Evolutionary conservation across 495 filamentous ascomycete species (phyloP).

Genomic region (Aspergillus campestris): DNA sequence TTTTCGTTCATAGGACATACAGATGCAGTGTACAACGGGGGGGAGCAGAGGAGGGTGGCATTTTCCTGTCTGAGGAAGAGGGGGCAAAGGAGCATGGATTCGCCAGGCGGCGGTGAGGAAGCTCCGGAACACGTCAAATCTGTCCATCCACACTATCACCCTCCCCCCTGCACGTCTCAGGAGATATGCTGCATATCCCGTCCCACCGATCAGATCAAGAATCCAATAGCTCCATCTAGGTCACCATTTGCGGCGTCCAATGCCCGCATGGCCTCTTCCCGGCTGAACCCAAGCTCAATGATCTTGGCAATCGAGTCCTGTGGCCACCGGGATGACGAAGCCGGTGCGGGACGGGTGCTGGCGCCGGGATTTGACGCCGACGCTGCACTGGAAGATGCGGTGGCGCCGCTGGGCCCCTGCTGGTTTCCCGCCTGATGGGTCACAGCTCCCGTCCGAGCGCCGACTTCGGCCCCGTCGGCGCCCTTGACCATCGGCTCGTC

Average conservation of each 20-base stretch:
- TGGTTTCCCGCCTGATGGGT: slow-evolving; percentile 44
- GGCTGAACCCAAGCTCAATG: slow-evolving; percentile 68
- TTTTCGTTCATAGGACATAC: too few relatives aligned
- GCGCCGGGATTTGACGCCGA: slow-evolving; percentile 16
- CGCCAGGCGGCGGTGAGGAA: too few relatives aligned
- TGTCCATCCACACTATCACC: not conserved
- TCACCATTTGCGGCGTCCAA: slow-evolving; percentile 78
- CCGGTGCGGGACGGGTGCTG: slow-evolving; percentile 25
- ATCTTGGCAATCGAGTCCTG: slow-evolving; percentile 50
- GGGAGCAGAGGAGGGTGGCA: too few relatives aligned
- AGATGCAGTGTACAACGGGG: too few relatives aligned
- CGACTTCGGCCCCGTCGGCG: slow-evolving; percentile 76
- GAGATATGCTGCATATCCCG: not conserved
- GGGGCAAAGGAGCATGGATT: too few relatives aligned
- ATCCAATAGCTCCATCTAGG: slow-evolving; percentile 74
- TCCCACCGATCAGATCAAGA: slow-evolving; percentile 51
- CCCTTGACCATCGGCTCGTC: slow-evolving; percentile 83
- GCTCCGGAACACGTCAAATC: slow-evolving; percentile 2
- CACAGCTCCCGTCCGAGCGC: slow-evolving; percentile 75
- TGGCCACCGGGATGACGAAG: slow-evolving; percentile 30
- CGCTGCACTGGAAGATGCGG: slow-evolving; percentile 21
- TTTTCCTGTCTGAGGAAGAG: too few relatives aligned
- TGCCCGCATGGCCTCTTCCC: slow-evolving; percentile 68
- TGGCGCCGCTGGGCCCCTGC: slow-evolving; percentile 14
- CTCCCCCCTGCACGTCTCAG: too few relatives aligned